These are phyloP conservation scores for Pythium aristosporum DNA, from an alignment of 352 stramenopile species.

Conservation along the genomic window DNA sequence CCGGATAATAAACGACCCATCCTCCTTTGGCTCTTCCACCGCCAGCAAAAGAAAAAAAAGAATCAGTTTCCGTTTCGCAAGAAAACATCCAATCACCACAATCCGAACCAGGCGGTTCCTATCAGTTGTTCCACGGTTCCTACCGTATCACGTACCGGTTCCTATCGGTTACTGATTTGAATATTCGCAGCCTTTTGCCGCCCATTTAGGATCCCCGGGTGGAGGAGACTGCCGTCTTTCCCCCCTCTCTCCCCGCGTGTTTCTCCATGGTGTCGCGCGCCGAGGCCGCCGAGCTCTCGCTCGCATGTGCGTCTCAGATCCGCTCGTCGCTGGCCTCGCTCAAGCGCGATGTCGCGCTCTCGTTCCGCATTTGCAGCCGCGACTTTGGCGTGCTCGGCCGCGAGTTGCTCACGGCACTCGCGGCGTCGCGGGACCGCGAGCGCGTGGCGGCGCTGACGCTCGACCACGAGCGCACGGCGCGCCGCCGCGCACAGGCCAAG, in stretches of 20 bases:
- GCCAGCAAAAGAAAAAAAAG: conserved; percentile 2
- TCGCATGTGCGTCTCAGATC: conserved; percentile 31
- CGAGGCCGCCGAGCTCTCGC: conserved; percentile 14
- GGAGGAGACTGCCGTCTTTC: not conserved
- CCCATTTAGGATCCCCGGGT: not conserved
- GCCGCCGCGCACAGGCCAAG: conserved; percentile 46
- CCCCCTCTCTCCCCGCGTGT: not conserved
- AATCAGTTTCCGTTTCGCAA: not conserved
- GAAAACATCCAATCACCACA: conserved; percentile 1
- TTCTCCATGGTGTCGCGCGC: conserved; percentile 11
- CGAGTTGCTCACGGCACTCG: conserved; percentile 56
- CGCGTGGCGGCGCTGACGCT: conserved; percentile 36
- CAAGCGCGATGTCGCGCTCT: conserved; percentile 62
- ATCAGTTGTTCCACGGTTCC: too few species aligned
- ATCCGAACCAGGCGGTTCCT: too few species aligned
- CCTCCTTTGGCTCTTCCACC: not conserved
- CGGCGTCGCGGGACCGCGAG: conserved; percentile 36
- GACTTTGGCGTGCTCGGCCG: conserved; percentile 69
- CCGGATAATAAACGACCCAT: not conserved
- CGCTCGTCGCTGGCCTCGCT: conserved; percentile 42
- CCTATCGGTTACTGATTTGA: conserved; percentile 2
- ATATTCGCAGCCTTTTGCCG: conserved; percentile 11
- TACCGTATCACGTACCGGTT: conserved; percentile 1
- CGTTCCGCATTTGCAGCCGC: conserved; percentile 64
- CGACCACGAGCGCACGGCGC: conserved; percentile 48